Conservation (phyloP, 345 rosid genomes). For the Melaleuca quinquenervia region DNA sequence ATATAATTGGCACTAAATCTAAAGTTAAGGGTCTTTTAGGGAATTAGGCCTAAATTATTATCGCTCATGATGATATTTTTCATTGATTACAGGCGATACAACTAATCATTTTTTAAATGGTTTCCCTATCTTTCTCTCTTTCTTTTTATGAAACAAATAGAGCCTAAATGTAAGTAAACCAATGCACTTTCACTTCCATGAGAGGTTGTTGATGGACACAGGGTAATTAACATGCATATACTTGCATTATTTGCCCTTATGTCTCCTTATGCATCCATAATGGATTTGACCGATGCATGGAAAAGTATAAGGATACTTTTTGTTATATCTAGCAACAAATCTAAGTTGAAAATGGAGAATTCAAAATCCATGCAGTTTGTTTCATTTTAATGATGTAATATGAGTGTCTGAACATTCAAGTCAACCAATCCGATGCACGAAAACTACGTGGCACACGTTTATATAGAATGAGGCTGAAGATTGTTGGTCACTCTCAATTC, state of each 20-base stretch:
- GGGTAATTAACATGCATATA: background rate
- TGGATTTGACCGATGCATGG: background rate
- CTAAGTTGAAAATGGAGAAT: background rate
- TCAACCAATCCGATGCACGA: background rate
- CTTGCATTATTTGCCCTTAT: background rate
- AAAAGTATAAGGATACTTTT: background rate
- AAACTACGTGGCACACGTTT: background rate
- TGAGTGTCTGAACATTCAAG: background rate
- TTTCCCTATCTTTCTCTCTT: background rate
- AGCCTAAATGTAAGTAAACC: background rate
- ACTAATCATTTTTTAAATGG: background rate
- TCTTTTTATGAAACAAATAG: background rate
- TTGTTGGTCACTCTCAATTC: background rate
- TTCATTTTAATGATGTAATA: background rate
- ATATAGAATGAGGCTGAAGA: background rate
- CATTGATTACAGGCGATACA: too few species aligned
- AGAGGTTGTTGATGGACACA: background rate
- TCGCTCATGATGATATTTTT: too few species aligned
- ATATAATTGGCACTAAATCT: too few species aligned
- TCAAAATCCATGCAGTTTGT: background rate
- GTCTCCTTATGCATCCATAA: background rate
- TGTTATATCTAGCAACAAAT: background rate
- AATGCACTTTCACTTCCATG: background rate
- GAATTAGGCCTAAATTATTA: too few species aligned
- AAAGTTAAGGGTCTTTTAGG: too few species aligned